Base-by-base conservation (phyloP, 176 grass and related monocot genomes). In the Hordeum marinum region DNA sequence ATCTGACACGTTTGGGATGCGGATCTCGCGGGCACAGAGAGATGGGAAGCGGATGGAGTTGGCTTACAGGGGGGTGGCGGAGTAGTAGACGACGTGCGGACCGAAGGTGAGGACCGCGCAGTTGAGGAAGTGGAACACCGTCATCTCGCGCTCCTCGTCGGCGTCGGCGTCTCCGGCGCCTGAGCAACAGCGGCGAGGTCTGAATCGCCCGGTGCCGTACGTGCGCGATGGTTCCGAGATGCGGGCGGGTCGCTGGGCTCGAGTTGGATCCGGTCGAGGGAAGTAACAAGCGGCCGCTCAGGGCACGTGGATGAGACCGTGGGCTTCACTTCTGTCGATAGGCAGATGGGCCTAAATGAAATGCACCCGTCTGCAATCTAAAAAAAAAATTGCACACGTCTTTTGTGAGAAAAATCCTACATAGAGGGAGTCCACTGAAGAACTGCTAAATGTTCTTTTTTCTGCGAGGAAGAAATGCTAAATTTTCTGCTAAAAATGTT, bases 51-150 rank as follows among this genome's bases (percentile, higher is more conserved):
- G 14, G 32, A 66, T 35, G 5, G 15, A 36, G 32, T 86, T 86
- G 0, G 34, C 45, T 81, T 11, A 99, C 97, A 99, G 86, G 10
- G 97, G 94, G 10, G 97, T 99, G 72, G 97, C 97, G n/a, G 97
- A 92, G 92, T 96, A 99, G 86, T 94, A 99, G 84, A 96, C 94
- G 71, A 85, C 91, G 70, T 99, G 97, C 60, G 97, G 97, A 15
- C 94, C 97, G 41, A 99, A 99, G 91, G 97, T 99, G 86, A 99
- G 97, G 42, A 90, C 72, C 52, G 97, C 97, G 64, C 97, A 99
- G 86, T 99, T 99, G 82, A 99, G 92, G 90, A 99, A 99, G 86
- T 99, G 97, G 86, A 99, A 99, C 42, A 99, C 78, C 88, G 97
- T 99, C 97, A 99, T 99, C 89, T 86, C 72, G 15, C 68, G 23